Percentiles rank a stretch among this genome's conserved stretches.
Evolutionary conservation across 176 grass and related monocot species (phyloP).

Genomic region (Pontederia crassipes): DNA sequence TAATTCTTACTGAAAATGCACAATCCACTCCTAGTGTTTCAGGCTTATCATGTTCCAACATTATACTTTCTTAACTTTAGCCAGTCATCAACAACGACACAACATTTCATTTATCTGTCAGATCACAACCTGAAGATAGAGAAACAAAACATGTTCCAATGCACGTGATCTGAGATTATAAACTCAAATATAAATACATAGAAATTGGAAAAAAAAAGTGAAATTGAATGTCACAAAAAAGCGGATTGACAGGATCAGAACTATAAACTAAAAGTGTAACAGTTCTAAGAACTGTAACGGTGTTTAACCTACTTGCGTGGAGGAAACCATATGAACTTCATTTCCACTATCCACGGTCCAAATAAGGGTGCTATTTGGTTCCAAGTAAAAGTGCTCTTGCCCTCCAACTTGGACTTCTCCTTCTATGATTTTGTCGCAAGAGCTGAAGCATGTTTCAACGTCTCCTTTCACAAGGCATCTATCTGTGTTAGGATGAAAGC

Average conservation of each 20-base stretch:
- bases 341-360: slow-evolving; percentile 94
- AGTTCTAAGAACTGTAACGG: not conserved
- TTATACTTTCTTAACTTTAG: no score
- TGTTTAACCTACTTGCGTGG: slow-evolving; percentile 65
- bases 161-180: no score
- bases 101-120: no score
- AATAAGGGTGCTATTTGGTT: slow-evolving; percentile 69
- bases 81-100: no score
- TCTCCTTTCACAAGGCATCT: slow-evolving; percentile 65
- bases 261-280: not conserved
- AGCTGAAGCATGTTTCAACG: slow-evolving; percentile 58
- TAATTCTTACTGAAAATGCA: no score
- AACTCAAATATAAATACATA: no score
- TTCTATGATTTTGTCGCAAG: slow-evolving; percentile 58
- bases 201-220: no score
- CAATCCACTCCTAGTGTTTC: no score
- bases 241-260: not conserved
- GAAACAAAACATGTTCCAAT: no score
- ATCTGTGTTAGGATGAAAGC: slow-evolving; percentile 73
- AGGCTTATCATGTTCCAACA: no score
- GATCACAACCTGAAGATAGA: no score
- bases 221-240: no score
- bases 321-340: slow-evolving; percentile 98
- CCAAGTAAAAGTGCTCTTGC: slow-evolving; percentile 98
- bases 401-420: slow-evolving; percentile 72